These are phyloP conservation scores for Conticribra guillardii DNA, from an alignment of 108 stramenopile species.

Conservation along the genomic window DNA sequence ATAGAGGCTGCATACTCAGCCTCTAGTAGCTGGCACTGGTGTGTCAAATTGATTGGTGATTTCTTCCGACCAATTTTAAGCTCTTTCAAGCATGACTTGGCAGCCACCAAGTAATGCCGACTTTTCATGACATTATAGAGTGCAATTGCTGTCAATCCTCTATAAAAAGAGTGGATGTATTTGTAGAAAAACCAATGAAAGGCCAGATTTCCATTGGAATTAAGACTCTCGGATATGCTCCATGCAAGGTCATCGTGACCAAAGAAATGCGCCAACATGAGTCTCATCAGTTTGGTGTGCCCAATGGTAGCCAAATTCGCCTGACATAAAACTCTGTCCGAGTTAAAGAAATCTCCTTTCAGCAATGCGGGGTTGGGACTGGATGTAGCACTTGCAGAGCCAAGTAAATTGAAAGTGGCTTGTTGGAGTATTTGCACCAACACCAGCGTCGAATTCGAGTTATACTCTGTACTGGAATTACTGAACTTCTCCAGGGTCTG, in stretches of 20 bases:
- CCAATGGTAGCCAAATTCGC: neutral
- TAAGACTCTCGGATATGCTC: neutral
- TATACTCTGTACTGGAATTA: neutral
- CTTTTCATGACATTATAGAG: neutral
- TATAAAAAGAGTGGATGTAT: neutral
- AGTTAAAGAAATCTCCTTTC: neutral
- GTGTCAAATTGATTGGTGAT: constrained; percentile 1
- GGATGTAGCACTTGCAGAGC: neutral
- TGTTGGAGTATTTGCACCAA: neutral
- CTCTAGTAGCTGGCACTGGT: constrained; percentile 2
- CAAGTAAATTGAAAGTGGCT: neutral
- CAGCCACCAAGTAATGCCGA: neutral
- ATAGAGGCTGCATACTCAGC: constrained; percentile 7
- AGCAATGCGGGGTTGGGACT: neutral
- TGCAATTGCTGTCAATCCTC: constrained; percentile 15
- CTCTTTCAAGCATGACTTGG: neutral
- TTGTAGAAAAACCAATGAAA: neutral
- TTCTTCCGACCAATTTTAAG: neutral
- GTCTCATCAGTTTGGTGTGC: neutral
- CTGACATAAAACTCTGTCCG: neutral
- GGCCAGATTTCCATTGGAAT: neutral
- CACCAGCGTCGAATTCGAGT: neutral
- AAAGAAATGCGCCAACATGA: neutral
- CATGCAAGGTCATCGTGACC: neutral
- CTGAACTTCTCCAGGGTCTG: neutral